phyloP scores from a whole-genome alignment of 2,329 filamentous ascomycete species.

The Hymenoscyphus fructigenus region DNA sequence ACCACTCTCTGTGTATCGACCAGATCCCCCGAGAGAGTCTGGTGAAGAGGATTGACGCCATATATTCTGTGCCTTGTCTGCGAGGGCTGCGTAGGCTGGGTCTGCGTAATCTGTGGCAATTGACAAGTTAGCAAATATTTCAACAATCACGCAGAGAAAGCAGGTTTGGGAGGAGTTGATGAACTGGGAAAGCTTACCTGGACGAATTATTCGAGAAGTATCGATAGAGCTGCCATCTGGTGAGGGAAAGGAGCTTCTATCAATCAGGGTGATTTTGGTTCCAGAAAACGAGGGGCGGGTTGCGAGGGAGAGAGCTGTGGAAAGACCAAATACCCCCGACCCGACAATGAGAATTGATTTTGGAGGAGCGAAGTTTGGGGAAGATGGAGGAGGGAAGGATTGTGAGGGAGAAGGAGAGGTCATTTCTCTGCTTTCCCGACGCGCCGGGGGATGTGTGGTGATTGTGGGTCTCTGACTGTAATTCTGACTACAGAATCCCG shows the following conservation, averaged over 20 bases:
- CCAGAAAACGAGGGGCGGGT: constrained; percentile 53
- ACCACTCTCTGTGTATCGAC: constrained; percentile 70
- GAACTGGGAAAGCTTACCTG: background rate
- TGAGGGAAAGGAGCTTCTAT: constrained; percentile 58
- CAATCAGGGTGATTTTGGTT: constrained; percentile 58
- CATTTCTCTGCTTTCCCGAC: constrained; percentile 8
- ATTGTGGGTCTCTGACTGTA: constrained; percentile 5
- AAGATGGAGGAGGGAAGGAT: constrained; percentile 6
- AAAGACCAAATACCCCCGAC: constrained; percentile 56
- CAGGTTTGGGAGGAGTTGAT: background rate
- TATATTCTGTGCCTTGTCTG: constrained; percentile 64
- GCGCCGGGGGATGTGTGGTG: constrained; percentile 6
- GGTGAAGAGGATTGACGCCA: constrained; percentile 59
- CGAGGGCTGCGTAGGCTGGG: constrained; percentile 72
- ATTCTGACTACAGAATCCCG: constrained; percentile 6
- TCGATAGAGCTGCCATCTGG: constrained; percentile 61
- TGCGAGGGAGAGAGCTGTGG: constrained; percentile 69
- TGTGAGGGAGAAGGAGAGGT: constrained; percentile 1
- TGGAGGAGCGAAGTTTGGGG: constrained; percentile 32
- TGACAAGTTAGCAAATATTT: background rate
- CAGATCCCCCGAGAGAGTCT: constrained; percentile 55
- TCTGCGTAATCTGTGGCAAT: constrained; percentile 71
- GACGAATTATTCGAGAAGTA: constrained; percentile 61
- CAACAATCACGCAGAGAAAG: background rate
- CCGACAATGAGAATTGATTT: constrained; percentile 66